phyloP scores from a whole-genome alignment of 1,284 basidiomycete genomes.

The Austropuccinia psidii region DNA sequence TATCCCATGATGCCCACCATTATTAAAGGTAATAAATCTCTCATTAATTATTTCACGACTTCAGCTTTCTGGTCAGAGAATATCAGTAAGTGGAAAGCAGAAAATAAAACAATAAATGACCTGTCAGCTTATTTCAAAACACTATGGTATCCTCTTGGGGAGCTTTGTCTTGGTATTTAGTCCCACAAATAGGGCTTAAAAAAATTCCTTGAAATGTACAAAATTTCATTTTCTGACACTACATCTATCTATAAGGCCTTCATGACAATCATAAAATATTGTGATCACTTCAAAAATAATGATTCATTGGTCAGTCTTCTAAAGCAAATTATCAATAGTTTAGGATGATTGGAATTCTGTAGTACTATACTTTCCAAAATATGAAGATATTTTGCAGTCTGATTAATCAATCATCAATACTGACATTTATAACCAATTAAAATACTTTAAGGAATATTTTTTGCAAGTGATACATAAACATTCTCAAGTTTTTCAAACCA shows the following conservation, averaged over 20 bases:
- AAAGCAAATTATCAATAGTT: neutral
- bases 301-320: neutral
- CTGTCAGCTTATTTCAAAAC: neutral
- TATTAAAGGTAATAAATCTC: too few species aligned
- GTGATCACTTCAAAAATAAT: slow-evolving; percentile 3
- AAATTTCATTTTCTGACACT: neutral
- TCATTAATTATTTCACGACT: too few species aligned
- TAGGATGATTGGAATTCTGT: neutral
- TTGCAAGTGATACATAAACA: neutral
- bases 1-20: too few species aligned
- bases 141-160: neutral
- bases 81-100: neutral
- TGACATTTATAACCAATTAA: neutral
- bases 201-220: too few species aligned
- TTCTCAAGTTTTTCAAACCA: neutral
- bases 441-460: neutral
- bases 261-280: neutral
- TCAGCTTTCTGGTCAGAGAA: neutral
- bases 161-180: neutral
- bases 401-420: neutral
- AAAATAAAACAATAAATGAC: neutral
- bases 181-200: neutral
- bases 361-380: neutral
- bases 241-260: neutral
- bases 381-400: neutral